Base-by-base conservation (phyloP, 306 rosid genomes). In the Begonia loranthoides region DNA sequence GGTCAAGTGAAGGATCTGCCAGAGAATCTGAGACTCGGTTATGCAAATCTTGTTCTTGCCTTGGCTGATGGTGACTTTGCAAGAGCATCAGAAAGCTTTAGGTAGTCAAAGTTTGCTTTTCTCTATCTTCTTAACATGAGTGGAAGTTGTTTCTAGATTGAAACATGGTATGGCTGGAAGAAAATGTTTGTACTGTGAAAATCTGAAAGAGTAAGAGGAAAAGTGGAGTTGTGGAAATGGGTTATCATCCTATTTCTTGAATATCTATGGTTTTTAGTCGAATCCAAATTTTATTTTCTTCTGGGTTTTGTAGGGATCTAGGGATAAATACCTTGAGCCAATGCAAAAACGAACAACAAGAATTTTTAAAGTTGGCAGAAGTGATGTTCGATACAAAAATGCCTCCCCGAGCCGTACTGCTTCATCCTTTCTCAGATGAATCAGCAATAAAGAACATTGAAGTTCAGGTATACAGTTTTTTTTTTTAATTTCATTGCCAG, bases 1-100 rank as follows among this genome's bases (percentile, higher is more conserved):
- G 99, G 99, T 44, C 99, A 90, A 73, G 99, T 86, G 76, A 90
- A 90, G 74, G 99, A 90, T 70, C 99, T 90, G 54, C 99, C 99
- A 24, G 81, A 90, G 51, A 58, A 55, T 38, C 75, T 90, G 82
- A 90, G 90, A 63, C 85, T 90, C 73, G 95, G 92, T 51, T 90
- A 86, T 71, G 99, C 99, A 64, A 74, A 76, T 59, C 95, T 90
- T 49, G 79, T 90, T 61, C 77, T 90, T 58, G 87, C 87, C 14
- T 76, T 90, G 58, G 95, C 99, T 55, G 94, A 86, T 53, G 28
- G 59, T 58, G 99, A 90, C 59, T 70, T 76, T 59, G n/a, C 67
- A 51, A 68, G 77, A 65, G 90, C 85, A 57, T 54, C 79, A 17
- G 88, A 78, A 56, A 80, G 95, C 73, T 90, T 67, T 75, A 82